Evolutionary conservation across 2,329 filamentous ascomycete species (phyloP).

Genomic region (Zarea fungicola): DNA sequence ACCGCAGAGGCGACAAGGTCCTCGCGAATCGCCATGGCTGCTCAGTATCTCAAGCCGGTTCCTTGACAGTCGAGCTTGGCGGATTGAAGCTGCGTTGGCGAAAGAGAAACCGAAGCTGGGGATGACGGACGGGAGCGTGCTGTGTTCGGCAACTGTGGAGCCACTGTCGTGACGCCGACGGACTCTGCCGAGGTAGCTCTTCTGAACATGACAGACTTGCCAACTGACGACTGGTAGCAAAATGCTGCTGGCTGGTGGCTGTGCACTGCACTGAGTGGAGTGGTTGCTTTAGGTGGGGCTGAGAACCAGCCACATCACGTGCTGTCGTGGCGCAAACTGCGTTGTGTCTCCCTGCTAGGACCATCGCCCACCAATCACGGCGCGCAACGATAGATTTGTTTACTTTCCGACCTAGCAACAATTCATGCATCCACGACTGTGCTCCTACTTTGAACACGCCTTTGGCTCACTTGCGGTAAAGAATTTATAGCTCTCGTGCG

Average conservation of each 20-base stretch:
- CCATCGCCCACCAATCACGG: conserved; percentile 15
- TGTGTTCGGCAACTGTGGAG: conserved; percentile 22
- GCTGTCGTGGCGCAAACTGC: conserved; percentile 14
- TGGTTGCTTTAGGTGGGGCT: not conserved
- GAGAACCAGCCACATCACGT: conserved; percentile 22
- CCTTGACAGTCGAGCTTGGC: not conserved
- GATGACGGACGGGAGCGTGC: conserved; percentile 23
- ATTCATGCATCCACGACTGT: conserved; percentile 7
- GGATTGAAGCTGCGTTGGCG: conserved; percentile 12
- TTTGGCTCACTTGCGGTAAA: conserved; percentile 15
- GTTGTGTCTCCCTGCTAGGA: no score
- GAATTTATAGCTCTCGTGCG: not conserved
- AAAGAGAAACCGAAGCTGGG: conserved; percentile 1
- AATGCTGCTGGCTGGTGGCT: not conserved
- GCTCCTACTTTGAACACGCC: conserved; percentile 11
- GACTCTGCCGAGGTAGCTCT: conserved; percentile 23
- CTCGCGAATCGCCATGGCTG: conserved; percentile 79
- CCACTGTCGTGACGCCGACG: conserved; percentile 20
- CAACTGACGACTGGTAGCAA: not conserved
- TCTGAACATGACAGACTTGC: not conserved
- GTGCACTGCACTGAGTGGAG: not conserved
- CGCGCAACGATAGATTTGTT: conserved; percentile 29
- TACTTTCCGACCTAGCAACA: conserved; percentile 39
- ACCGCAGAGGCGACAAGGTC: conserved; percentile 83
- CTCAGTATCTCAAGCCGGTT: not conserved